Percentiles rank a stretch among this genome's conserved stretches.
Evolutionary conservation across 2,329 filamentous ascomycete species (phyloP).

Genomic region (Xylaria sp.): DNA sequence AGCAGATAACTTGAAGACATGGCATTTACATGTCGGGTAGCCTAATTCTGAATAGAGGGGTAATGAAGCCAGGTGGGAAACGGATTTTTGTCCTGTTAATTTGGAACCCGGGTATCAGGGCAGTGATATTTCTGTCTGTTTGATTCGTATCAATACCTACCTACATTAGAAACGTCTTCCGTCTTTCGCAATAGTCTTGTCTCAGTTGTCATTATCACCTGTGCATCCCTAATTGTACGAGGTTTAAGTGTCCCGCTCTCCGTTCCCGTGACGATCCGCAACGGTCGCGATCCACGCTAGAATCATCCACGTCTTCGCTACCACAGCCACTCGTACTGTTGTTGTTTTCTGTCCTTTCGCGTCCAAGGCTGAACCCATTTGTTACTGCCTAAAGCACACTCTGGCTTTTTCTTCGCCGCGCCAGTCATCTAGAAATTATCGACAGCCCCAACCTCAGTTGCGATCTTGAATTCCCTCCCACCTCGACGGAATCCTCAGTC

Average conservation of each 20-base stretch:
- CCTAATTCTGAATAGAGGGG: slow-evolving; percentile 28
- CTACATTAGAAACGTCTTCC: background rate
- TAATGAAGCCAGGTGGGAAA: slow-evolving; percentile 6
- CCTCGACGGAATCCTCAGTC: slow-evolving; percentile 10
- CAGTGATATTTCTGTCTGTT: background rate
- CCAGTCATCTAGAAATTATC: slow-evolving; percentile 2
- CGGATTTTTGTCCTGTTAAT: background rate
- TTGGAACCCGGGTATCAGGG: background rate
- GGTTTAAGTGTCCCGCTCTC: slow-evolving; percentile 26
- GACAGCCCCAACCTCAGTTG: slow-evolving; percentile 2
- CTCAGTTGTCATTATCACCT: background rate
- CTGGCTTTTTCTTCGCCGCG: slow-evolving; percentile 19
- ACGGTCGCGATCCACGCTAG: slow-evolving; percentile 34
- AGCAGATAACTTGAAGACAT: background rate
- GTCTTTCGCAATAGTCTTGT: background rate
- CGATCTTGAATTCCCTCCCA: slow-evolving; percentile 14
- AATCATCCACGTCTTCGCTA: slow-evolving; percentile 27
- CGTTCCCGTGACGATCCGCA: slow-evolving; percentile 10
- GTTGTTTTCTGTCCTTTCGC: slow-evolving; percentile 35
- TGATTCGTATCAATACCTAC: background rate
- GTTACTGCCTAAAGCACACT: slow-evolving; percentile 28
- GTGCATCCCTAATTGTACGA: background rate
- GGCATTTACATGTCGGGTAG: background rate
- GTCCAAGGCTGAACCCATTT: slow-evolving; percentile 18
- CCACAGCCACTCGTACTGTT: slow-evolving; percentile 15